Evolutionary conservation across 2,329 filamentous ascomycete species (phyloP).

Genomic region (Macrophomina pseudophaseolina): DNA sequence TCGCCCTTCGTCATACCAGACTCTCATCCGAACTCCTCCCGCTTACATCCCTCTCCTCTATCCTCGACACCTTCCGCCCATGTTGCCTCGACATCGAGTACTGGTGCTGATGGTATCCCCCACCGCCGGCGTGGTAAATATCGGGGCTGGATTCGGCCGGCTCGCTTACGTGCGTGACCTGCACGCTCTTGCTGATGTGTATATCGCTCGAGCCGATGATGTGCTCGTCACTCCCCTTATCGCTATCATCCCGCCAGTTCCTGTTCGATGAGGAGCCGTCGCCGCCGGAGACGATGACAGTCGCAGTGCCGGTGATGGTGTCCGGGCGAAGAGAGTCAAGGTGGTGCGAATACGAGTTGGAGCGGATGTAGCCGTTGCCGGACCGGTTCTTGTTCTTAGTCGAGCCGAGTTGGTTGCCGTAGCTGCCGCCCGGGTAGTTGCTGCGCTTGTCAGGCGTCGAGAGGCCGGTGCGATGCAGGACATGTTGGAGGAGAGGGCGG

Average conservation of each 20-base stretch:
- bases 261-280: neutral
- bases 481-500: conserved; percentile 51
- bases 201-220: conserved; percentile 18
- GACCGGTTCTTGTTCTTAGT: conserved; percentile 1
- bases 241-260: conserved; percentile 12
- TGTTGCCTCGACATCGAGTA: neutral
- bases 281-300: neutral
- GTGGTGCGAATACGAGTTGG: conserved; percentile 7
- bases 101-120: neutral
- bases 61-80: neutral
- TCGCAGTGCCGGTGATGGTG: conserved; percentile 13
- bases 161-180: conserved; percentile 20
- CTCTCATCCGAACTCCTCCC: conserved; percentile 4
- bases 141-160: neutral
- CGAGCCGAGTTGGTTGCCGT: conserved; percentile 11
- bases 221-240: conserved; percentile 22
- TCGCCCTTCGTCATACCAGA: conserved; percentile 1
- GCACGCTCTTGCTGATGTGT: conserved; percentile 23
- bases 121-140: neutral
- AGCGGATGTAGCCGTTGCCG: conserved; percentile 29
- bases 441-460: conserved; percentile 27
- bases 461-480: conserved; percentile 34
- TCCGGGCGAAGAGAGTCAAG: conserved; percentile 27
- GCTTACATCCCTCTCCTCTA: conserved; percentile 5
- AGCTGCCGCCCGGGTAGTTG: conserved; percentile 7